phyloP scores from a whole-genome alignment of 352 stramenopile genomes.

The Phytophthora ohioensis region DNA sequence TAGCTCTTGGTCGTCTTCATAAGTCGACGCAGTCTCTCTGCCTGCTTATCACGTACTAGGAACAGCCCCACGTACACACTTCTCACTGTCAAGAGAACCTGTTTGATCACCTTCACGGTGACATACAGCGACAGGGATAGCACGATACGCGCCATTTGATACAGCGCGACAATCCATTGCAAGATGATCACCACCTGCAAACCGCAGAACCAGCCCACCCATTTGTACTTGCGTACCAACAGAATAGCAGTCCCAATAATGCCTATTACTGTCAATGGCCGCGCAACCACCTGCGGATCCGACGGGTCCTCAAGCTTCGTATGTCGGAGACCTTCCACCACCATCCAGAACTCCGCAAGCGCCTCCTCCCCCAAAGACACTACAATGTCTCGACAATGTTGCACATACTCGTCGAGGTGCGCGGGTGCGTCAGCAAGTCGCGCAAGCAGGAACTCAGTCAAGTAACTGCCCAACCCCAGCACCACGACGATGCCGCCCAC shows the following conservation, averaged over 20 bases:
- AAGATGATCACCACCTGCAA: slow-evolving; percentile 67
- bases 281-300: slow-evolving; percentile 47
- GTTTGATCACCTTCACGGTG: slow-evolving; percentile 60
- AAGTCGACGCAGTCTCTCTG: slow-evolving; percentile 58
- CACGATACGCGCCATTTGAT: slow-evolving; percentile 70
- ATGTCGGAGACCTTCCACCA: slow-evolving; percentile 38
- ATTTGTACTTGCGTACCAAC: slow-evolving; percentile 65
- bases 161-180: slow-evolving; percentile 72
- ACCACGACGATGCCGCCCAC: slow-evolving; percentile 60
- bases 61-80: slow-evolving; percentile 48
- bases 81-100: slow-evolving; percentile 35
- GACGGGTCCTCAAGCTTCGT: slow-evolving; percentile 46
- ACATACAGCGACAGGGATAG: slow-evolving; percentile 63
- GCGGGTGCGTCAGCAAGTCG: slow-evolving; percentile 44
- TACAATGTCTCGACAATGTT: slow-evolving; percentile 10
- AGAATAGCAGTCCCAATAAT: slow-evolving; percentile 29
- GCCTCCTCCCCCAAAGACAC: slow-evolving; percentile 20
- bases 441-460: slow-evolving; percentile 34
- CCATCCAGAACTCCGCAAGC: slow-evolving; percentile 45
- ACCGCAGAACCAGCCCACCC: slow-evolving; percentile 65
- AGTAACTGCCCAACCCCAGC: slow-evolving; percentile 48
- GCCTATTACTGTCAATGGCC: slow-evolving; percentile 37
- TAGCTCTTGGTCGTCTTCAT: slow-evolving; percentile 71
- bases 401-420: slow-evolving; percentile 39
- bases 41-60: slow-evolving; percentile 57